phyloP scores from a whole-genome alignment of 495 filamentous ascomycete genomes.

The Cladorrhinum samala region DNA sequence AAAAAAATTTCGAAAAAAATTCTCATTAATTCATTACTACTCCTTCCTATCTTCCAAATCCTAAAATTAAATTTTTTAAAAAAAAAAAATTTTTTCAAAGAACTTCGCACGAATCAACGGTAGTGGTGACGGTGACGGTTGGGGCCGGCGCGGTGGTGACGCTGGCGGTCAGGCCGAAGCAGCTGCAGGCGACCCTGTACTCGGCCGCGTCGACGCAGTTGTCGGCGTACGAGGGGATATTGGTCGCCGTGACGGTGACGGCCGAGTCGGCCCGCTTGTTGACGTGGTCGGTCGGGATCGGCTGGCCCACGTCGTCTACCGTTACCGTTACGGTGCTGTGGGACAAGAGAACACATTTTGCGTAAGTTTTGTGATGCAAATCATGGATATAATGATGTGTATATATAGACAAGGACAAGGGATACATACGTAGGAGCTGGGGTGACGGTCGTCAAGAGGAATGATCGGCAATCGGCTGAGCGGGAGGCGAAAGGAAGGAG shows the following conservation, averaged over 20 bases:
- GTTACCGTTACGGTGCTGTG: constrained; percentile 26
- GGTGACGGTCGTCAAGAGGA: constrained; percentile 27
- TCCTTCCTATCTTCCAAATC: not conserved
- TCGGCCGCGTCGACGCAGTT: constrained; percentile 16
- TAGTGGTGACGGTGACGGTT: constrained; percentile 29
- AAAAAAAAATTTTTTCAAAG: not conserved
- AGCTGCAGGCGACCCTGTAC: constrained; percentile 29
- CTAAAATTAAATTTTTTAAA: not conserved
- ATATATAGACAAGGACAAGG: no score
- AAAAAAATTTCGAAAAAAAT: no score
- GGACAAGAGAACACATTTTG: no score
- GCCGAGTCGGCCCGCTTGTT: constrained; percentile 9
- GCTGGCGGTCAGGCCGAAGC: constrained; percentile 28
- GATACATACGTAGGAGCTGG: constrained; percentile 26
- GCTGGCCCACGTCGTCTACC: constrained; percentile 11
- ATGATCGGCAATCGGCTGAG: constrained; percentile 29
- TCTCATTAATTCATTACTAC: not conserved
- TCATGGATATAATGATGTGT: no score
- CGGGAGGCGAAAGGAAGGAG: constrained; percentile 19
- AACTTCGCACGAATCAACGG: constrained; percentile 24
- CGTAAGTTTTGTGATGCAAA: no score
- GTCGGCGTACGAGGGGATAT: constrained; percentile 24
- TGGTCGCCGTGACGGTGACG: constrained; percentile 17
- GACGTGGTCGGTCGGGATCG: constrained; percentile 4
- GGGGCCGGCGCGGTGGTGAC: constrained; percentile 23